A percentile compares a stretch with the other conserved stretches of the same genome.
Conservation (phyloP, 2,329 filamentous ascomycete genomes). For the Cordyceps javanica region DNA sequence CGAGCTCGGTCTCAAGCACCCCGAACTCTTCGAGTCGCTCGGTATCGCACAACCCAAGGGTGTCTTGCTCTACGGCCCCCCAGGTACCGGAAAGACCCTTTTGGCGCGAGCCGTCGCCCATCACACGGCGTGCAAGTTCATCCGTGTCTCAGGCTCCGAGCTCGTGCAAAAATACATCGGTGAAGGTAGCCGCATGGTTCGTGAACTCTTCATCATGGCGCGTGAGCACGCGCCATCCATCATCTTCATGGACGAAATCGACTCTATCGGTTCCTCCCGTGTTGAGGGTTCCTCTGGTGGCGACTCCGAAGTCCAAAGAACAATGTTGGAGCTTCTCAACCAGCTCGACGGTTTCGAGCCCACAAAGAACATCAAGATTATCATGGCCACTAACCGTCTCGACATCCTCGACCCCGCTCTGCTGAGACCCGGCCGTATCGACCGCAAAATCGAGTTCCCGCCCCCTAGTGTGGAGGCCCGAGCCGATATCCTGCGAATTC, state of each 20-base stretch:
- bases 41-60: constrained; percentile 98
- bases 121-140: constrained; percentile 99
- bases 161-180: constrained; percentile 99
- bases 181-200: constrained; percentile 96
- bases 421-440: constrained; percentile 91
- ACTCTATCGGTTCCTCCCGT: constrained; percentile 94
- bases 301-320: constrained; percentile 96
- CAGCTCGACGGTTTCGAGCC: constrained; percentile 98
- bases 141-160: constrained; percentile 91
- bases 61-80: constrained; percentile 91
- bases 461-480: constrained; percentile 93
- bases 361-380: constrained; percentile 99
- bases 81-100: constrained; percentile 94
- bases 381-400: constrained; percentile 98
- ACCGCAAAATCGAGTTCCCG: constrained; percentile 98
- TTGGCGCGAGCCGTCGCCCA: constrained; percentile 93
- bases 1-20: constrained; percentile 95
- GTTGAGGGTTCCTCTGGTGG: constrained; percentile 93
- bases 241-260: constrained; percentile 99
- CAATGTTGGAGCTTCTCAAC: constrained; percentile 97
- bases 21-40: constrained; percentile 97
- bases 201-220: constrained; percentile 98
- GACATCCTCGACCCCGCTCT: constrained; percentile 96
- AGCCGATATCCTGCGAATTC: constrained; percentile 95
- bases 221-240: constrained; percentile 96